Percentiles rank a stretch among this genome's conserved stretches.
These are phyloP conservation scores for Astraeus odoratus DNA, from an alignment of 768 basidiomycete species.

Conservation along the genomic window DNA sequence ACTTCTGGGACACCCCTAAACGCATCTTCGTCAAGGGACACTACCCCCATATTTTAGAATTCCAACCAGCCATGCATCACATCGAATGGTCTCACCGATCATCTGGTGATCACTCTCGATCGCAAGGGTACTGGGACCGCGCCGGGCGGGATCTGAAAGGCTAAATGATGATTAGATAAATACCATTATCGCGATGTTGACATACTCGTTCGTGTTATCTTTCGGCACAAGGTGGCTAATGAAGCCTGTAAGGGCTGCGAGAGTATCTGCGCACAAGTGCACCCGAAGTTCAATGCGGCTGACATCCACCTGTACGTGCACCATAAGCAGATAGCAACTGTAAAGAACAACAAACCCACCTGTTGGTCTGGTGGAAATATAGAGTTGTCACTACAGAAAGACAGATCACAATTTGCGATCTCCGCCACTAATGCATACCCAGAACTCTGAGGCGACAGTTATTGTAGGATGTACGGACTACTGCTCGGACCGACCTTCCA, in stretches of 20 bases:
- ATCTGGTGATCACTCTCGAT: conserved; percentile 11
- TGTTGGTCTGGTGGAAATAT: conserved; percentile 28
- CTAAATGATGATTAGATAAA: conserved; percentile 8
- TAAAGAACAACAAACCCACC: conserved; percentile 26
- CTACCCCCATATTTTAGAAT: conserved; percentile 28
- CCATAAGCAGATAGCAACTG: neutral
- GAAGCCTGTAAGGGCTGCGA: conserved; percentile 51
- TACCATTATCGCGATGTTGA: neutral
- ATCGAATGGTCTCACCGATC: conserved; percentile 20
- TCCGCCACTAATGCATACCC: conserved; percentile 70
- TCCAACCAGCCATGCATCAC: conserved; percentile 3
- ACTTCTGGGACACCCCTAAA: conserved; percentile 72
- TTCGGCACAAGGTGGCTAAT: conserved; percentile 42
- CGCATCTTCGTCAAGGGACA: conserved; percentile 76
- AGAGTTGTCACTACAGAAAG: conserved; percentile 27
- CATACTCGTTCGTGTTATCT: conserved; percentile 24
- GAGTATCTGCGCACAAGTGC: conserved; percentile 76
- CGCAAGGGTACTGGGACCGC: conserved; percentile 5
- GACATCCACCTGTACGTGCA: conserved; percentile 43
- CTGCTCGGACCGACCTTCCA: conserved; percentile 59
- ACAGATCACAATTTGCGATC: conserved; percentile 42
- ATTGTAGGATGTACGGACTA: conserved; percentile 1
- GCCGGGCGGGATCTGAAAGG: conserved; percentile 2
- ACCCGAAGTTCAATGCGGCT: conserved; percentile 47
- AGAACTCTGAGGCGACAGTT: conserved; percentile 31